Evolutionary conservation across 768 basidiomycete species (phyloP).

Genomic region (Hygrocybe coccinea): DNA sequence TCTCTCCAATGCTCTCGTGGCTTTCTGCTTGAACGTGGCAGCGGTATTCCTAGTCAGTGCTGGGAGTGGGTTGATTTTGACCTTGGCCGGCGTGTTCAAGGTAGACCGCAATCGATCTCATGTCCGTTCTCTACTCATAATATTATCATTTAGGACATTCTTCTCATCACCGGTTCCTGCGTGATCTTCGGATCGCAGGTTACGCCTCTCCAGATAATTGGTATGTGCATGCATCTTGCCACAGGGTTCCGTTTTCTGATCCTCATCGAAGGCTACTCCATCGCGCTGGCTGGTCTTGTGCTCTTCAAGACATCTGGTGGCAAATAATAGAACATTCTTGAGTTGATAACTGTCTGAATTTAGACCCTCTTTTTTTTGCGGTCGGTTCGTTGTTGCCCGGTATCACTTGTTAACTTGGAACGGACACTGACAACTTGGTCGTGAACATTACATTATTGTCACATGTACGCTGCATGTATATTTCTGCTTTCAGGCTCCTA

Average conservation of each 20-base stretch:
- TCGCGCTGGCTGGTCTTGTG: conserved; percentile 80
- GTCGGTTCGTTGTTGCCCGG: too few relatives aligned
- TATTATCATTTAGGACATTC: conserved; percentile 63
- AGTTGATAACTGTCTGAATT: too few relatives aligned
- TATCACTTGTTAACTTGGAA: too few relatives aligned
- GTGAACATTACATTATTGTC: too few relatives aligned
- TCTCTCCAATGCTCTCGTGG: conserved; percentile 75
- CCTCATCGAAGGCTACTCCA: conserved; percentile 62
- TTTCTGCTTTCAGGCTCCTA: too few relatives aligned
- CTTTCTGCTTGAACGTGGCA: conserved; percentile 86
- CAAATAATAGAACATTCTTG: conserved; percentile 36
- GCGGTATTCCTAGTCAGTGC: conserved; percentile 92
- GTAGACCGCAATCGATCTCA: conserved; percentile 32
- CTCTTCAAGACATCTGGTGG: conserved; percentile 75
- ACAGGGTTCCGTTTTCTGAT: background rate
- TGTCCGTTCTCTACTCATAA: too few relatives aligned
- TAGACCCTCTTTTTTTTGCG: too few relatives aligned
- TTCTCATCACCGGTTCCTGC: conserved; percentile 89
- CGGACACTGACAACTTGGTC: too few relatives aligned
- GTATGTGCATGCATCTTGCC: conserved; percentile 32
- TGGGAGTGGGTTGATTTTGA: conserved; percentile 83
- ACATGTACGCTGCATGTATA: too few relatives aligned
- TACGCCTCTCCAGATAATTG: conserved; percentile 80
- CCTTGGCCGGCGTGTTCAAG: conserved; percentile 92
- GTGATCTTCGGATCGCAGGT: conserved; percentile 76